Evolutionary conservation across 768 basidiomycete genomes (phyloP).

Genomic region (Leccinum variicolor): DNA sequence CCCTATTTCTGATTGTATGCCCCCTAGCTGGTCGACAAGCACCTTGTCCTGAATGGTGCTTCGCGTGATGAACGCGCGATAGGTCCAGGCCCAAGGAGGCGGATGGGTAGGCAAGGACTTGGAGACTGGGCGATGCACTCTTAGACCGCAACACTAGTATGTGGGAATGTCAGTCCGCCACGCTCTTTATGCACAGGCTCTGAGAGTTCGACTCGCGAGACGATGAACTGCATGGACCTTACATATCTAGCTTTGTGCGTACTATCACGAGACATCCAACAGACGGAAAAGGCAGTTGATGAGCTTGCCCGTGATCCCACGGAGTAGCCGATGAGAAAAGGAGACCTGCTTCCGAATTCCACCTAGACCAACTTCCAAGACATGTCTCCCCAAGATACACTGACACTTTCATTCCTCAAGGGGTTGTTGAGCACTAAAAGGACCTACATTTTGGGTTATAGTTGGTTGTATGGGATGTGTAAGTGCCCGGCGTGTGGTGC

Average conservation of each 20-base stretch:
- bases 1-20: constrained; percentile 1
- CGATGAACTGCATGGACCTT: not conserved
- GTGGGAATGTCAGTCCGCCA: not conserved
- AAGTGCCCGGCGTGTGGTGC: constrained; percentile 27
- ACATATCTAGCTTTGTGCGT: not conserved
- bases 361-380: not conserved
- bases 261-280: not conserved
- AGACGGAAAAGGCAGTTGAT: not conserved
- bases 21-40: constrained; percentile 73
- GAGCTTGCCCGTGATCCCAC: not conserved
- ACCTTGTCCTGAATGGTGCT: constrained; percentile 55
- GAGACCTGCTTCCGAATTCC: not conserved
- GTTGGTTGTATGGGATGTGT: constrained; percentile 72
- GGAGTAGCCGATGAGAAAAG: not conserved
- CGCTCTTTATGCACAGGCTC: not conserved
- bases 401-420: not conserved
- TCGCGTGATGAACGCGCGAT: constrained; percentile 49
- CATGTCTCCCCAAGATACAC: constrained; percentile 1
- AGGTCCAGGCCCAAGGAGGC: constrained; percentile 46
- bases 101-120: constrained; percentile 46
- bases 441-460: constrained; percentile 54
- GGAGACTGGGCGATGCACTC: constrained; percentile 59
- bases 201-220: not conserved
- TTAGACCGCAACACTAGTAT: constrained; percentile 6
- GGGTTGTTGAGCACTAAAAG: not conserved